These are phyloP conservation scores for Hevea brasiliensis DNA, from an alignment of 345 rosid species.

Conservation along the genomic window DNA sequence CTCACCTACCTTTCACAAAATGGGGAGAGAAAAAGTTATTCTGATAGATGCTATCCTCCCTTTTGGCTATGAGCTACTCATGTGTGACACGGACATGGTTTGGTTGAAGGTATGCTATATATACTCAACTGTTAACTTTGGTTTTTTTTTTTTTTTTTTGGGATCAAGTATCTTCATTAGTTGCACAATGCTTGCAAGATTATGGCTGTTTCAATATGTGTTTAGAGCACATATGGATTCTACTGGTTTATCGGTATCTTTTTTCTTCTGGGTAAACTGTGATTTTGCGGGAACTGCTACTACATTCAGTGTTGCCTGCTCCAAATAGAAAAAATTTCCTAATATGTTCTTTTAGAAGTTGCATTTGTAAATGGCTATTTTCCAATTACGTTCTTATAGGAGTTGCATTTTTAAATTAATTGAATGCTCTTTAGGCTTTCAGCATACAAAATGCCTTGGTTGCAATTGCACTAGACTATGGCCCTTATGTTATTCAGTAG, in stretches of 20 bases:
- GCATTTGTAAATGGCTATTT: neutral
- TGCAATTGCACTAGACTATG: neutral
- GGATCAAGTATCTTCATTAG: neutral
- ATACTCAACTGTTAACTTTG: neutral
- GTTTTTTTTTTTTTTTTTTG: neutral
- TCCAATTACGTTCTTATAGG: neutral
- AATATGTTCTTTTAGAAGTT: too few species aligned
- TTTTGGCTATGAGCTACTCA: conserved; percentile 78
- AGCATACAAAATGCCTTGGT: neutral
- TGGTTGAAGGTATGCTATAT: conserved; percentile 77
- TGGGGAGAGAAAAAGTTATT: conserved; percentile 98
- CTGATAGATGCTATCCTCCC: conserved; percentile 86
- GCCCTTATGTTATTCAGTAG: neutral
- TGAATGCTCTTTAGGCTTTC: neutral
- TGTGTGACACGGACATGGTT: conserved; percentile 99
- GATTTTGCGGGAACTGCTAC: neutral
- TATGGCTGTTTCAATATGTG: neutral
- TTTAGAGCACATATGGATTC: neutral
- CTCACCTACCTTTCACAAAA: conserved; percentile 91
- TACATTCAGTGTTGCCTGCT: neutral
- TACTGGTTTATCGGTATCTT: neutral
- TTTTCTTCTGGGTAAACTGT: neutral
- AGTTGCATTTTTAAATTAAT: neutral
- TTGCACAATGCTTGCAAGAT: neutral
- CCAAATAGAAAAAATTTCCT: too few species aligned